Percentiles rank a stretch among this genome's conserved stretches.
phyloP scores from a whole-genome alignment of 129 eudicot genomes.

The Lactuca sativa region DNA sequence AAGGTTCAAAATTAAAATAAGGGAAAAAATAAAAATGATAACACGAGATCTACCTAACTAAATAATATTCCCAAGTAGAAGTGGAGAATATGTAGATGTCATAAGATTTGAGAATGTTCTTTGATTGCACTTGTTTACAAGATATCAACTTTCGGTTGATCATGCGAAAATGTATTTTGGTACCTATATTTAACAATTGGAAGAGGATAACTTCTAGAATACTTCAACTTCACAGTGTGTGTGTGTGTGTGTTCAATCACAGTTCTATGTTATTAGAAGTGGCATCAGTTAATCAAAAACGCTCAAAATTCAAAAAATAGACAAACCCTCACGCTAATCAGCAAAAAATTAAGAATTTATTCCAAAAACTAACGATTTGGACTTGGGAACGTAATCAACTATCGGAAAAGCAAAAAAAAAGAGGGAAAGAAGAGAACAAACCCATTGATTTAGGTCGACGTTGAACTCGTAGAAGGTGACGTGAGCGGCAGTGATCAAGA shows the following conservation, averaged over 20 bases:
- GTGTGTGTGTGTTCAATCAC: background rate
- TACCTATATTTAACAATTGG: background rate
- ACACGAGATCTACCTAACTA: no score
- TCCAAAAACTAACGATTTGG: slow-evolving; percentile 6
- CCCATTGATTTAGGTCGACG: slow-evolving; percentile 79
- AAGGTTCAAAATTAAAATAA: no score
- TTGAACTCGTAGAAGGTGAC: slow-evolving; percentile 81
- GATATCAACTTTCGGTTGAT: background rate
- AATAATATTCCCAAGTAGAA: no score
- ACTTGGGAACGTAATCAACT: slow-evolving; percentile 6
- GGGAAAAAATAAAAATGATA: no score
- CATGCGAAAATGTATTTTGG: background rate
- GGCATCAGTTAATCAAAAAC: background rate
- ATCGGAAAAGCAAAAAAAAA: background rate
- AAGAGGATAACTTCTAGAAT: slow-evolving; percentile 13
- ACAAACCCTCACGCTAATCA: background rate
- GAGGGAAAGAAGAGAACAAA: slow-evolving; percentile 7
- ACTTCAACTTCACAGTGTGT: background rate
- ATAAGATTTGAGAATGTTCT: no score
- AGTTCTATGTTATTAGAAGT: slow-evolving; percentile 3
- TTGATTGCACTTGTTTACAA: no score
- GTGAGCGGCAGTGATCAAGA: slow-evolving; percentile 83
- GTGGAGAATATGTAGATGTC: no score
- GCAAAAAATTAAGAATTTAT: background rate
- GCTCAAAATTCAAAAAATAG: no score